These are phyloP conservation scores for Globisporangium paddicum DNA, from an alignment of 352 stramenopile species.

Conservation along the genomic window DNA sequence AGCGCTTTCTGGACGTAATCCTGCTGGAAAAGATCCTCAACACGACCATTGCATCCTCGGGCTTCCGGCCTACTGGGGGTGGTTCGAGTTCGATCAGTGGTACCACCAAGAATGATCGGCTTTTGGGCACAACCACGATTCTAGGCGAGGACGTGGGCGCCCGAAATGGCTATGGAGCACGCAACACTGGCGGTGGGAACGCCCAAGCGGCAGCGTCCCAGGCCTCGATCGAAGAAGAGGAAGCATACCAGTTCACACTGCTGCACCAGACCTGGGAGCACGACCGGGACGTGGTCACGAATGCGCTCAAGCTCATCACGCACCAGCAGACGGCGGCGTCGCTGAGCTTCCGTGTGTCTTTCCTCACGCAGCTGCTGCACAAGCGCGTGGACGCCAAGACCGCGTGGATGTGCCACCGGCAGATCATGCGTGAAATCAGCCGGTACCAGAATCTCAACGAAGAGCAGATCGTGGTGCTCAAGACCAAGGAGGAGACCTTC, in stretches of 20 bases:
- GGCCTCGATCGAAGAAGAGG: conserved; percentile 44
- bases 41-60: conserved; percentile 11
- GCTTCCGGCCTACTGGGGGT: neutral
- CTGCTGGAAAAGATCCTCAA: conserved; percentile 49
- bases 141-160: conserved; percentile 6
- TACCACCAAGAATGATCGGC: conserved; percentile 6
- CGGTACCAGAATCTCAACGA: conserved; percentile 64
- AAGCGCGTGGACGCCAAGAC: conserved; percentile 73
- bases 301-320: conserved; percentile 47
- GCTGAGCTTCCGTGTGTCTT: conserved; percentile 57
- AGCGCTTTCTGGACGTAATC: conserved; percentile 52
- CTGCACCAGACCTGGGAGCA: conserved; percentile 64
- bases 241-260: conserved; percentile 68
- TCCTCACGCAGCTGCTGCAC: conserved; percentile 57
- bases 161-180: neutral
- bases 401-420: conserved; percentile 70
- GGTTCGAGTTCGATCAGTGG: neutral
- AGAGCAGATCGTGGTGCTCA: conserved; percentile 54
- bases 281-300: conserved; percentile 43
- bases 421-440: conserved; percentile 77
- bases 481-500: conserved; percentile 65
- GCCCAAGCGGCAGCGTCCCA: neutral
- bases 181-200: neutral
- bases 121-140: neutral
- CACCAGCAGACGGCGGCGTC: conserved; percentile 51